Percentiles rank a stretch among this genome's conserved stretches.
Evolutionary conservation across 139 green algal species (phyloP).

Genomic region (Spirogloea muscicola): DNA sequence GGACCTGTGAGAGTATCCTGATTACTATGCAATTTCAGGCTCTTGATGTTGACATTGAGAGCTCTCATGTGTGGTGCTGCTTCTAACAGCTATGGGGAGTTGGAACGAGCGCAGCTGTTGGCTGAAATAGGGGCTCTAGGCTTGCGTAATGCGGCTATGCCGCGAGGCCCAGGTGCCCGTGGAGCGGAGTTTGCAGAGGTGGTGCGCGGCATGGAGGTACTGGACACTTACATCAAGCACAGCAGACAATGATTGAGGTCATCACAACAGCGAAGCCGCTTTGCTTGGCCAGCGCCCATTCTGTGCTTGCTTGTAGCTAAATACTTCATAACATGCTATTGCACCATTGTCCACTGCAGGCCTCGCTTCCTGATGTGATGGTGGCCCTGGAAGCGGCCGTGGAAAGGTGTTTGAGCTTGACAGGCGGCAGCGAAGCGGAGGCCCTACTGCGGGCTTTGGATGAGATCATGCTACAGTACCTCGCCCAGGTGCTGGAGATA

Average conservation of each 20-base stretch:
- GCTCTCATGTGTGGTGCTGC: too few relatives aligned
- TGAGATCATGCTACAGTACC: constrained; percentile 48
- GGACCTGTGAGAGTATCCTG: too few relatives aligned
- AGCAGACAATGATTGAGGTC: too few relatives aligned
- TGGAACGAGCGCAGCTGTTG: constrained; percentile 48
- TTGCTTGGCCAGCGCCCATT: too few relatives aligned
- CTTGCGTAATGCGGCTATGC: constrained; percentile 34
- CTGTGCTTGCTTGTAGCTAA: too few relatives aligned
- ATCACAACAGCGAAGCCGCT: too few relatives aligned
- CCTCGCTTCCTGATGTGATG: constrained; percentile 27
- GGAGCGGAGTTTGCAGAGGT: constrained; percentile 24
- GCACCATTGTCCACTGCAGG: too few relatives aligned
- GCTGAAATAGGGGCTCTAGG: constrained; percentile 25
- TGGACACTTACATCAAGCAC: too few relatives aligned
- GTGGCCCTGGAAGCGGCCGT: constrained; percentile 46
- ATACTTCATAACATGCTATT: too few relatives aligned
- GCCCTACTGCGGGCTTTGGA: constrained; percentile 60
- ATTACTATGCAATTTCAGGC: too few relatives aligned
- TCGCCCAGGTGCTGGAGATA: constrained; percentile 29
- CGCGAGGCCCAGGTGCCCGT: constrained; percentile 2
- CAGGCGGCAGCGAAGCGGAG: constrained; percentile 60
- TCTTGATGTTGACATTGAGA: too few relatives aligned
- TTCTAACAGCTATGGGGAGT: constrained; percentile 59
- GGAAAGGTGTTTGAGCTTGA: constrained; percentile 54
- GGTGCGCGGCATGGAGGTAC: constrained; percentile 39